Evolutionary conservation across 2,329 filamentous ascomycete genomes (phyloP), one percentile per base, ranked within the genome.

Genomic region (Exophiala mesophila): DNA sequence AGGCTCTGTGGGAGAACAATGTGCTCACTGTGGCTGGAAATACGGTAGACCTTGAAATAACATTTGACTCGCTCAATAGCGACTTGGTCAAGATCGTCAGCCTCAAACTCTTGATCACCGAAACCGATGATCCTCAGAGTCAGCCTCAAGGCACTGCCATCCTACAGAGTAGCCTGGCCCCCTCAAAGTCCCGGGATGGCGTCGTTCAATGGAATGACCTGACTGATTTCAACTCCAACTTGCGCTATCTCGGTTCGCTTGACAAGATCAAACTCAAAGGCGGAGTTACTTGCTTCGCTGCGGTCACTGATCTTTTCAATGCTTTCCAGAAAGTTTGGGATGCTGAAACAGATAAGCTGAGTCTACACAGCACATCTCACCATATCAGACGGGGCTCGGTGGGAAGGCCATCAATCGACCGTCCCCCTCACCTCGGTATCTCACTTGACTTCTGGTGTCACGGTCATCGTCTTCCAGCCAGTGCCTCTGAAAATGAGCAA

Each of bases 1-100:
- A 69, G 36, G 68, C 65, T 10, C 64, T 69, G 30, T 70, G 66
- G 66, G 66, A 70, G 47, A 66, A 70, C 12, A 63, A 70, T 30
- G 64, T 62, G 45, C 58, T 71, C 32, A 69, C 60, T 35, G 68
- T 70, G 47, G 68, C 67, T 5, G 68, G 68, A 3, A 52, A 69
- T 34, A 65, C 64, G 40, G 67, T 71, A 21, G 68, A 70, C 39
- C 56, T 71, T 12, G 68, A 71, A 44, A 66, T 70, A 35, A 65
- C 66, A 31, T 71, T 71, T 36, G 59, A 68, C 34, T 56, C 60
- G 2, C 57, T 56, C 4, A 52, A 62, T 26, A 39, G 44, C 35
- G 64, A 71, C 41, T 57, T 55, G 5, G 67, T 70, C 24, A 65
- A 63, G 41, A 60, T 68, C 39, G 66, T 69, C 36, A 67, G 58